Conservation (phyloP, 805 yeast genomes). For the Lachancea fermentati region DNA sequence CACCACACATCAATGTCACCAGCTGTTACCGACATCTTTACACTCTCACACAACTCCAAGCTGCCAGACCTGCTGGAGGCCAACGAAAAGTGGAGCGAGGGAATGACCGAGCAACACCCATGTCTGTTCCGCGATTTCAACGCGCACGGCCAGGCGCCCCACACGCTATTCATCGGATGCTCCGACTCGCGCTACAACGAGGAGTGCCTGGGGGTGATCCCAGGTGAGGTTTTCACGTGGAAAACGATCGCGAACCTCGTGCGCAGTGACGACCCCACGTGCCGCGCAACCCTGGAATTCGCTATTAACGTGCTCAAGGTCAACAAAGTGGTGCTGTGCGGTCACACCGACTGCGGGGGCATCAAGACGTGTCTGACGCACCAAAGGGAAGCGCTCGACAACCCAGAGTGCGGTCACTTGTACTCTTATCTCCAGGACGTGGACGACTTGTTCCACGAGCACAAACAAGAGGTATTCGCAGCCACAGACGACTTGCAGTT, state of each 20-base stretch:
- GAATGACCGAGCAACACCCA: constrained; percentile 46
- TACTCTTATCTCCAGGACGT: constrained; percentile 50
- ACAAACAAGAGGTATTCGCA: constrained; percentile 44
- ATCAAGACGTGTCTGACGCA: constrained; percentile 70
- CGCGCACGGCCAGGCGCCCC: constrained; percentile 85
- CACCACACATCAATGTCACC: constrained; percentile 10
- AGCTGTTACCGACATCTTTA: constrained; percentile 20
- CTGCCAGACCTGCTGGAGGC: constrained; percentile 35
- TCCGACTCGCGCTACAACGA: constrained; percentile 90
- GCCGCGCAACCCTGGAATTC: constrained; percentile 77
- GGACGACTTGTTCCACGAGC: constrained; percentile 60
- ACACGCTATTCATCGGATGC: constrained; percentile 91
- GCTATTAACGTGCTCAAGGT: constrained; percentile 83
- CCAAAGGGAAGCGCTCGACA: constrained; percentile 40
- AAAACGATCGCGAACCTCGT: constrained; percentile 83
- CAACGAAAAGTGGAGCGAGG: constrained; percentile 41
- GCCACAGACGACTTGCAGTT: constrained; percentile 43
- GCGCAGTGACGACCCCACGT: constrained; percentile 59
- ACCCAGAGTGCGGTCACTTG: constrained; percentile 43
- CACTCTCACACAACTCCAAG: constrained; percentile 26
- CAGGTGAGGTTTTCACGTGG: constrained; percentile 88
- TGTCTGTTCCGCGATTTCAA: constrained; percentile 51
- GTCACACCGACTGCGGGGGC: constrained; percentile 95
- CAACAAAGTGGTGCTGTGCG: constrained; percentile 76
- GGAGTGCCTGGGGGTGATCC: constrained; percentile 63